Evolutionary conservation across 2,329 filamentous ascomycete genomes (phyloP), one percentile per base, ranked within the genome.

Genomic region (Aureobasidium lini): DNA sequence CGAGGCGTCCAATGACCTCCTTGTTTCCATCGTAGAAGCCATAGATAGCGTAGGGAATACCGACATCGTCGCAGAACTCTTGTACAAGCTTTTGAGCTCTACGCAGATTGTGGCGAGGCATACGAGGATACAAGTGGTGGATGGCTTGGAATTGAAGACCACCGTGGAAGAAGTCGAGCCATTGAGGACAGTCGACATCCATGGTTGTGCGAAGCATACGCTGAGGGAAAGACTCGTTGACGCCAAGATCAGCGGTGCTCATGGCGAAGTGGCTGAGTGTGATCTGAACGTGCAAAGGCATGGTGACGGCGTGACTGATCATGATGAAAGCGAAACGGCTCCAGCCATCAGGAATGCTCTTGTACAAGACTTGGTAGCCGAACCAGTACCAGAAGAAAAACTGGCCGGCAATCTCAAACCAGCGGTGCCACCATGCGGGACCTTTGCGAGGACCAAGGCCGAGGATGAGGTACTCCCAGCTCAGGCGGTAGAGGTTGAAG

Each of bases 131-230:
- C 23, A 95, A 76, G 70, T 95, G 90, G 69, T 95, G 90, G 54
- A 95, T 86, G 7, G 87, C 90, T 72, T 95, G 90, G 73, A 95
- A 95, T 71, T 95, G 91, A 62, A 95, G 76, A 4, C 90, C 91
- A 23, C 90, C 90, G 66, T 95, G 90, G 72, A 95, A 83, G 70
- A 91, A 95, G 70, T 95, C 90, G 11, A 95, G 79, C 90, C 91
- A 95, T 11, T 81, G 79, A 0, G 90, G 89, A 69, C 90, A 95
- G 70, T 94, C 90, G 23, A 95, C 85, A 64, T 95, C 90, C 90
- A 96, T 95, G 11, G 91, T 95, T 1, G 91, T 96, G 65, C 92
- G 86, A 47, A 96, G 79, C 87, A 95, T 94, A 72, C 87, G 89
- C 73, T 95, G 90, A 0, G 91, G 85, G 71, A 96, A 96, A 0